Base-by-base conservation (phyloP, 2,329 filamentous ascomycete species). In the Curvularia eragrostidis region DNA sequence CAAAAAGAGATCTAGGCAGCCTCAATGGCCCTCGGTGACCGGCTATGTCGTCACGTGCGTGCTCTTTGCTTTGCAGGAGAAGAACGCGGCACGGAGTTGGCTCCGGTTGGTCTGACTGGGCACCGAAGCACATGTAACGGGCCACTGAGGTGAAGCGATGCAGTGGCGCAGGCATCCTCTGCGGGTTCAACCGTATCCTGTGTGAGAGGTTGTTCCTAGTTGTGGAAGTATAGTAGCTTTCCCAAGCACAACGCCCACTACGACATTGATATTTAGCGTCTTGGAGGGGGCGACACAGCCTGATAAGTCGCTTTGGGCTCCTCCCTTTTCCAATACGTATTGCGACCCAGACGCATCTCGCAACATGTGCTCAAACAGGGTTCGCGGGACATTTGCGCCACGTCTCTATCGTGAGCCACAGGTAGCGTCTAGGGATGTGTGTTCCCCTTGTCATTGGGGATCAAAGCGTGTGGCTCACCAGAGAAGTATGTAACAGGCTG, bases 141-240 rank as follows among this genome's bases (percentile, higher is more conserved):
- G 48, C 54, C 48, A 43, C 34, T 24, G 23, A 15, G 8, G 48
- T 36, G 36, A 26, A 44, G 28, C 15, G 21, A 26, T 39, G 47
- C 36, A 38, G 54, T 57, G 54, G 50, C 49, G 51, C 54, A 56
- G 42, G 48, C 54, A 52, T 56, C 41, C 23, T 57, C 42, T 50
- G 39, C 43, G 50, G 43, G 36, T n/a, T 34, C 43, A 57, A 52
- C 54, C 49, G 53, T 55, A 39, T 51, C 47, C 44, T 30, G 30
- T 36, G 30, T 54, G 18, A 49, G 2, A 57, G 39, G 49, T 34
- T 53, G 46, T 56, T 47, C 49, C 49, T 51, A 34, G 49, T 19
- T 38, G 24, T 44, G 32, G 19, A 36, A 54, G 26, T 39, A 18
- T 2, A 30, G 24, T 36, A 36, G 32, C 32, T 12, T 3, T 34